Percentiles rank a stretch among this genome's conserved stretches.
Evolutionary conservation across 805 yeast species (phyloP).

Genomic region (Kuraishia capsulata): DNA sequence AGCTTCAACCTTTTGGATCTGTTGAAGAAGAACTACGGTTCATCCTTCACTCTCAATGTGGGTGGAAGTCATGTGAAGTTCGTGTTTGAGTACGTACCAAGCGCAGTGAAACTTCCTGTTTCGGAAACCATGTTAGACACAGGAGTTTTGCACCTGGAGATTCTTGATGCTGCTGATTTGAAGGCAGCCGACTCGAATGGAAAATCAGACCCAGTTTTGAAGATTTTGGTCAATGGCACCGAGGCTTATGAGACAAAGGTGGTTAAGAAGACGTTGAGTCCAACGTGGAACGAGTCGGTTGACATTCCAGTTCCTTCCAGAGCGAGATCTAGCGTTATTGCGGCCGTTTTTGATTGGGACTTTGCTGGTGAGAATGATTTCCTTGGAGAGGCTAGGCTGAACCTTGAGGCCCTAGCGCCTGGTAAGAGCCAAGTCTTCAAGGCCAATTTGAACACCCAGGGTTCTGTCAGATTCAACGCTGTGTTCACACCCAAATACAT

Average conservation of each 20-base stretch:
- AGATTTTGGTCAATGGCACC: conserved; percentile 42
- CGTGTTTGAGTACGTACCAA: conserved; percentile 54
- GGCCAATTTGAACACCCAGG: conserved; percentile 54
- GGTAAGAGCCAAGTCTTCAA: conserved; percentile 30
- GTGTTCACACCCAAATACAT: conserved; percentile 57
- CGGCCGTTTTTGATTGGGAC: conserved; percentile 70
- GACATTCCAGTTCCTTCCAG: conserved; percentile 57
- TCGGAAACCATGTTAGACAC: conserved; percentile 61
- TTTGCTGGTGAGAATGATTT: conserved; percentile 59
- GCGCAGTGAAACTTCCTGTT: conserved; percentile 41
- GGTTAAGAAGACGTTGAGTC: conserved; percentile 58
- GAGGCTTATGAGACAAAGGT: conserved; percentile 49
- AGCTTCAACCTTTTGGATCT: conserved; percentile 42
- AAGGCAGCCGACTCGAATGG: conserved; percentile 63
- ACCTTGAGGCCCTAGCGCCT: conserved; percentile 40
- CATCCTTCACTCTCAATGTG: conserved; percentile 36
- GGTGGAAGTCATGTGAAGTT: conserved; percentile 29
- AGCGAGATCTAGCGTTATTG: conserved; percentile 36
- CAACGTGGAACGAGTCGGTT: conserved; percentile 67
- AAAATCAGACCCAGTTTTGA: conserved; percentile 64
- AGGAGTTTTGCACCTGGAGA: conserved; percentile 48
- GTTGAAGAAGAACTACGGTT: conserved; percentile 36
- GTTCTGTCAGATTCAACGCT: conserved; percentile 43
- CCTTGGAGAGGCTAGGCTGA: conserved; percentile 44
- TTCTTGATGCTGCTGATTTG: conserved; percentile 46